Conservation (phyloP, 345 rosid species). For the Noccaea bulbosa region DNA sequence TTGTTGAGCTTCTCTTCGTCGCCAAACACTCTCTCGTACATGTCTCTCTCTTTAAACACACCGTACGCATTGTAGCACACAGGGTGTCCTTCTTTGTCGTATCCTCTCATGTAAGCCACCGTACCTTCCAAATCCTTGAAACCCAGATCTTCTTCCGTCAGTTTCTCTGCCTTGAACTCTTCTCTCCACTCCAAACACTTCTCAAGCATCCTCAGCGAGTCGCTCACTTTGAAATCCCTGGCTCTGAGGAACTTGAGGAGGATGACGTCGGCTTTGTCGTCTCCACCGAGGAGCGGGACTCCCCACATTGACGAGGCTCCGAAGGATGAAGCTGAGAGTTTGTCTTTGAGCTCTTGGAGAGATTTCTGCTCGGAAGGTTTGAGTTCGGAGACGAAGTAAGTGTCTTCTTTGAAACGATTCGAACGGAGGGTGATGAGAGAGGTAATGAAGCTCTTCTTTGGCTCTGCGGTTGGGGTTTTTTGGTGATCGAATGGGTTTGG, state of each 20-base stretch:
- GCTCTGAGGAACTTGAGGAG: slow-evolving; percentile 89
- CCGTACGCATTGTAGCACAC: slow-evolving; percentile 97
- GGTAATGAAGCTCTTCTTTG: slow-evolving; percentile 72
- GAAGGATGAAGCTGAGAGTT: slow-evolving; percentile 51
- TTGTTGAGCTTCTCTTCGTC: slow-evolving; percentile 82
- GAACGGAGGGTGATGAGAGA: slow-evolving; percentile 74
- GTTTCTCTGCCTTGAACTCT: slow-evolving; percentile 70
- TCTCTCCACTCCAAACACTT: slow-evolving; percentile 83
- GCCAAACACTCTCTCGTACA: slow-evolving; percentile 88
- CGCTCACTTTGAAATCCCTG: slow-evolving; percentile 73
- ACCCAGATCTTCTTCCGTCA: slow-evolving; percentile 78
- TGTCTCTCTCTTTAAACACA: slow-evolving; percentile 72
- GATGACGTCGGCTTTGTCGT: slow-evolving; percentile 78
- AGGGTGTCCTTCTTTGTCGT: slow-evolving; percentile 85
- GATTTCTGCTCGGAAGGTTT: slow-evolving; percentile 78
- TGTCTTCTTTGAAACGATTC: slow-evolving; percentile 80
- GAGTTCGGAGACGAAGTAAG: slow-evolving; percentile 72
- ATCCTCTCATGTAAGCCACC: slow-evolving; percentile 91
- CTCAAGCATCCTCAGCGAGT: slow-evolving; percentile 68
- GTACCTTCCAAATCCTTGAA: slow-evolving; percentile 86
- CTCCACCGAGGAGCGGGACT: slow-evolving; percentile 60
- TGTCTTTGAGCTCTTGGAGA: slow-evolving; percentile 69
- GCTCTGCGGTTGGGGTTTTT: slow-evolving; percentile 42
- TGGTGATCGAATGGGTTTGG: slow-evolving; percentile 49
- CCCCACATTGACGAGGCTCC: slow-evolving; percentile 76